Conservation (phyloP, 805 yeast species). For the Myxozyma sirexii region DNA sequence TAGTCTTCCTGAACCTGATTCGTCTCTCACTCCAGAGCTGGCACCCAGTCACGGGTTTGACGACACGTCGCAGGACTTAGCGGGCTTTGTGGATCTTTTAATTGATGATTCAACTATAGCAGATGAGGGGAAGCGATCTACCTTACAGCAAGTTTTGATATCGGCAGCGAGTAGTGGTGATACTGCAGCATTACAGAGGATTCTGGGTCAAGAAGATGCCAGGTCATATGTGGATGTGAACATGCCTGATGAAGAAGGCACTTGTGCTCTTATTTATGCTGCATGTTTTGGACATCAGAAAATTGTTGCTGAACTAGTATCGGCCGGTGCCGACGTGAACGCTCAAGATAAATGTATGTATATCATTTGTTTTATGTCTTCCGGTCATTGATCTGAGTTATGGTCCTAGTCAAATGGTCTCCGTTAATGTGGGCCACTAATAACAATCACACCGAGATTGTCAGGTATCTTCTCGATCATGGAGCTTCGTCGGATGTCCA, state of each 20-base stretch:
- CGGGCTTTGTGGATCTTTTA: constrained; percentile 33
- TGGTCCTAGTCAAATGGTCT: constrained; percentile 43
- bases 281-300: constrained; percentile 47
- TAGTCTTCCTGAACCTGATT: background rate
- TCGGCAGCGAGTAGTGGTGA: constrained; percentile 46
- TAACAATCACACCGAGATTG: constrained; percentile 58
- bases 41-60: background rate
- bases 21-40: background rate
- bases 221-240: constrained; percentile 40
- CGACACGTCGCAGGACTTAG: background rate
- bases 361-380: background rate
- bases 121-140: constrained; percentile 10
- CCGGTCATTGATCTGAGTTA: background rate
- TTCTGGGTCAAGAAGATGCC: constrained; percentile 39
- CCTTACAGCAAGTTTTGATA: constrained; percentile 41
- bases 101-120: constrained; percentile 29
- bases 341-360: constrained; percentile 41
- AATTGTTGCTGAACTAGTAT: constrained; percentile 43
- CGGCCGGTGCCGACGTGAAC: constrained; percentile 45
- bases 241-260: constrained; percentile 44
- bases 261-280: constrained; percentile 46
- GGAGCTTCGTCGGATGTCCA: constrained; percentile 64
- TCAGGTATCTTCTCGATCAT: constrained; percentile 57
- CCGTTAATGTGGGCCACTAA: constrained; percentile 86
- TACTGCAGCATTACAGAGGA: constrained; percentile 36